Base-by-base conservation (phyloP, 1,139 yeast genomes). In the Saccharomyces hybrid region DNA sequence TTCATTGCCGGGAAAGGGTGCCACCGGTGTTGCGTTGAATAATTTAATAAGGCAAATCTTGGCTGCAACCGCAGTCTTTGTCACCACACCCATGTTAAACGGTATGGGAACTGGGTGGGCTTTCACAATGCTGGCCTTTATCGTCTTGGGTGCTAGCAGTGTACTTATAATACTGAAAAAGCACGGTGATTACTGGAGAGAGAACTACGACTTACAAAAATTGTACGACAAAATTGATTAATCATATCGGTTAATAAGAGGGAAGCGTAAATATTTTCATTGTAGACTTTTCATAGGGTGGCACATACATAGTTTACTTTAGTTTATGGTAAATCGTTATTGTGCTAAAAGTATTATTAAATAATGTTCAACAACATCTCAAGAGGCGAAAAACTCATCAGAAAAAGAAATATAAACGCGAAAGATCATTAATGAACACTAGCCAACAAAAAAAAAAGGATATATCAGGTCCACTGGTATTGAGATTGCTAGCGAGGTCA, bases 21-120 rank as follows among this genome's bases (percentile, higher is more conserved):
- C 96, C 4, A 86, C 95, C 0, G 96, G 95, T 1, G 88, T 88
- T 47, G 96, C 96, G 0, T 70, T 89, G 55, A 88, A 87, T 64
- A 89, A 88, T 64, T 76, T 89, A 57, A 75, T 85, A 44, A 76
- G 96, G 63, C 87, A 83, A 75, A 73, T 82, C 0, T 73, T 87
- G 58, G 96, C 95, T 0, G 88, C 95, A 0, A 74, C 78, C 3
- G 91, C 88, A 5, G 83, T 91, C 0, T 89, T 89, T 68, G 76
- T 84, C 13, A 82, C 86, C 1, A 90, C 84, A 50, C 95, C 96
- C 0, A 73, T 83, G 61, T 69, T 82, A 50, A 64, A 67, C 31
- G 83, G 83, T 2, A 74, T 89, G 65, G 90, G 91, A 0, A 75
- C 81, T 1, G 96, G 96, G 0, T 80, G 86, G 61, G 73, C 88